A percentile compares a stretch with the other conserved stretches of the same genome.
These are phyloP conservation scores for Rostrohypoxylon terebratum DNA, from an alignment of 495 filamentous ascomycete genomes.

Conservation along the genomic window DNA sequence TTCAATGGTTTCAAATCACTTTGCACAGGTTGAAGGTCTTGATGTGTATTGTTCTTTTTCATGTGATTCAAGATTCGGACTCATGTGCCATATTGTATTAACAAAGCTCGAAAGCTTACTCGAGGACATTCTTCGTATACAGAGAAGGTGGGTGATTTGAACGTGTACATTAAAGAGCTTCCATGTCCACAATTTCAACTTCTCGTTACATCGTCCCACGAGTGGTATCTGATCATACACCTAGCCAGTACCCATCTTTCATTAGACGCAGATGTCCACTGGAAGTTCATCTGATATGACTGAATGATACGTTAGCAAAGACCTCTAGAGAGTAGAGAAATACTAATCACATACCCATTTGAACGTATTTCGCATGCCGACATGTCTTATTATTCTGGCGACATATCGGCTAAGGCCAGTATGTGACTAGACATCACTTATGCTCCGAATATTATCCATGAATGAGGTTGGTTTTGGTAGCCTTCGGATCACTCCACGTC, in stretches of 20 bases:
- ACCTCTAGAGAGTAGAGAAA: background rate
- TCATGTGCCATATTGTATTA: background rate
- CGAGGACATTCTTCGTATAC: background rate
- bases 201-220: background rate
- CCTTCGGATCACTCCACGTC: constrained; percentile 41
- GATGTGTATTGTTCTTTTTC: background rate
- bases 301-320: constrained; percentile 15
- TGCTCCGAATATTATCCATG: background rate
- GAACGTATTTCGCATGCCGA: constrained; percentile 48
- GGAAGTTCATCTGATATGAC: constrained; percentile 14
- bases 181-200: background rate
- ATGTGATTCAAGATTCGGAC: background rate
- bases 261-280: background rate
- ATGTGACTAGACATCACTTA: constrained; percentile 18
- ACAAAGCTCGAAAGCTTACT: background rate
- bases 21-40: background rate
- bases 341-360: constrained; percentile 43
- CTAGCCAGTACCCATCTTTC: background rate
- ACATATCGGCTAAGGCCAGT: constrained; percentile 55
- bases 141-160: background rate
- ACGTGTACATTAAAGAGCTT: background rate
- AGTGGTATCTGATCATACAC: background rate
- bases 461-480: background rate
- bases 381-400: constrained; percentile 49
- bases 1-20: background rate